Evolutionary conservation across 192 early-diverging fungal genomes (phyloP).

Genomic region (Dimargaris cristalligena): DNA sequence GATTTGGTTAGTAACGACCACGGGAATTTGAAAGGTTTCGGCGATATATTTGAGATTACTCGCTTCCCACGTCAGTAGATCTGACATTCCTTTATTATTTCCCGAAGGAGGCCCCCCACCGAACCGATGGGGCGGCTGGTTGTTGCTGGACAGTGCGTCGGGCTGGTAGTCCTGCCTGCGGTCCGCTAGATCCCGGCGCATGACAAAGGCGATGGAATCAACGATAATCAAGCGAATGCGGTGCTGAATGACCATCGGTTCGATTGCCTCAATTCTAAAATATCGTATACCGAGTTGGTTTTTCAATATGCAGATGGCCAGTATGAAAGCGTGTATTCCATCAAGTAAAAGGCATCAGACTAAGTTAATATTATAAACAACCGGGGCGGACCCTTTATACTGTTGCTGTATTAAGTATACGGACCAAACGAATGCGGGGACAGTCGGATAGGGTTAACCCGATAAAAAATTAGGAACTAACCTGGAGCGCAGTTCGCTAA

Average conservation of each 20-base stretch:
- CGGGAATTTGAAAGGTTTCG: conserved; percentile 7
- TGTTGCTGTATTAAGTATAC: background rate
- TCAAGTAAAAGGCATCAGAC: background rate
- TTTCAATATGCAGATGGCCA: no score
- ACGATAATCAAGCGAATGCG: background rate
- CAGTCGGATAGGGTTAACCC: no score
- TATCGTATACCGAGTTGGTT: no score
- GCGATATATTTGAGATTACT: background rate
- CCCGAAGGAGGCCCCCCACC: no score
- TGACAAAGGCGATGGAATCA: conserved; percentile 9
- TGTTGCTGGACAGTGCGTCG: no score
- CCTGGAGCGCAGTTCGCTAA: no score
- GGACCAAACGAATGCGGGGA: background rate
- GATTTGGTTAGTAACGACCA: conserved; percentile 10
- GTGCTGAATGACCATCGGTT: conserved; percentile 1
- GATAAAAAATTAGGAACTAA: no score
- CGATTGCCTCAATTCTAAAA: no score
- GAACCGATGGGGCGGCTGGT: background rate
- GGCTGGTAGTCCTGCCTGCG: no score
- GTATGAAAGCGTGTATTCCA: background rate
- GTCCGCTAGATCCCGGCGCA: background rate
- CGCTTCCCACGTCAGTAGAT: background rate
- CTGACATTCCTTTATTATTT: background rate
- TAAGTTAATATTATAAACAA: background rate
- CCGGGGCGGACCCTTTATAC: no score